phyloP scores from a whole-genome alignment of 2,329 filamentous ascomycete species.

The Penicillium palitans region DNA sequence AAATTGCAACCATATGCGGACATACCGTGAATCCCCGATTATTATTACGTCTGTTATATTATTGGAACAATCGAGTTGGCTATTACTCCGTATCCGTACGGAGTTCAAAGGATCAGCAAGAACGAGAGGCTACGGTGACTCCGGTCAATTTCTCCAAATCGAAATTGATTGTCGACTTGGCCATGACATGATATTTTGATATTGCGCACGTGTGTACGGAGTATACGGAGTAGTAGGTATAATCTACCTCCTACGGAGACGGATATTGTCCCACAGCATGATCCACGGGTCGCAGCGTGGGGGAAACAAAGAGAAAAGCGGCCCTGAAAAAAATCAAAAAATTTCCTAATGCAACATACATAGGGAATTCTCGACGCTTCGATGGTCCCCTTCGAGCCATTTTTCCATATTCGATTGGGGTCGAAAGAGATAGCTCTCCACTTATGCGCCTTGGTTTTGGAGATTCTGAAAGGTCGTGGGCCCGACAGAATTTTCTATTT shows the following conservation, averaged over 20 bases:
- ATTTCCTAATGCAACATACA: background rate
- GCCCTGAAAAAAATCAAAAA: background rate
- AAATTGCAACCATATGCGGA: background rate
- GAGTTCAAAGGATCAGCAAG: background rate
- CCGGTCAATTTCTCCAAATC: background rate
- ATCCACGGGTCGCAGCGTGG: constrained; percentile 22
- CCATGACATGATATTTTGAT: background rate
- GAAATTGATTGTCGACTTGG: background rate
- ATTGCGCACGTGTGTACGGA: background rate
- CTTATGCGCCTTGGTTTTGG: background rate
- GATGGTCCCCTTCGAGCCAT: constrained; percentile 3
- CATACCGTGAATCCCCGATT: constrained; percentile 1
- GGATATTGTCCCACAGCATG: background rate
- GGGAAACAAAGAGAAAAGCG: constrained; percentile 1
- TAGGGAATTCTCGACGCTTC: constrained; percentile 13
- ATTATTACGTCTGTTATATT: background rate
- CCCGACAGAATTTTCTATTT: constrained; percentile 3
- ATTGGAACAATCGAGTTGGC: background rate
- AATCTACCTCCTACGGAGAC: background rate
- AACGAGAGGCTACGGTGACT: background rate
- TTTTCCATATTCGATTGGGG: constrained; percentile 7
- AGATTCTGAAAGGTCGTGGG: constrained; percentile 1
- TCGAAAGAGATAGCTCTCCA: constrained; percentile 6
- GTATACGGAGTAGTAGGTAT: background rate
- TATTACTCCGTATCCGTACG: background rate